Percentiles rank a stretch among this genome's conserved stretches.
Conservation (phyloP, 306 rosid genomes). For the Rosa persica region DNA sequence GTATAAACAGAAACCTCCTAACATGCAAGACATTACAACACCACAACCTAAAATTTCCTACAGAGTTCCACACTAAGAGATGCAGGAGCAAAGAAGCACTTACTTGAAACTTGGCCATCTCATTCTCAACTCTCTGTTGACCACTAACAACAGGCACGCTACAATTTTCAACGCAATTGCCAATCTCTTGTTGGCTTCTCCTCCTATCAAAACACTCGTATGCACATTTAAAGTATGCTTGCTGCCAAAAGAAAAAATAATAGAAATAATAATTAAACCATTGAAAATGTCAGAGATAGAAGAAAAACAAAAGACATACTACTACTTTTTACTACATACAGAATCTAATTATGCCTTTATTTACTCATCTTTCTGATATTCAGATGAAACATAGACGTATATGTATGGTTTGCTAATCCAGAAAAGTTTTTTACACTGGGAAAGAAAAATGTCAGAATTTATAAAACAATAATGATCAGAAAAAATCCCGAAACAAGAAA, state of each 20-base stretch:
- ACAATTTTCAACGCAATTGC: conserved; percentile 72
- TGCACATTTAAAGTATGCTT: conserved; percentile 92
- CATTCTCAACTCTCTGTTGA: conserved; percentile 77
- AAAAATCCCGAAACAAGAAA: too few relatives aligned
- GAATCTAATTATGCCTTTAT: too few relatives aligned
- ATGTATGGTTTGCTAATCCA: background rate
- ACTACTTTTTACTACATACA: too few relatives aligned
- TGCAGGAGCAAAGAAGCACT: conserved; percentile 9
- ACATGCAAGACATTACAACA: too few relatives aligned
- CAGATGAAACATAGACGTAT: too few relatives aligned
- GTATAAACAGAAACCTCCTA: background rate
- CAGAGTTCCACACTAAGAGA: background rate
- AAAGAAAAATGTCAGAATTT: too few relatives aligned
- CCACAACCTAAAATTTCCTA: background rate
- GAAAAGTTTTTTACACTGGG: background rate
- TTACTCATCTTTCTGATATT: too few relatives aligned
- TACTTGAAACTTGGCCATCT: conserved; percentile 94
- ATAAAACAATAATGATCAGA: too few relatives aligned
- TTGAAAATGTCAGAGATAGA: too few relatives aligned
- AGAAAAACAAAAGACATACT: too few relatives aligned
- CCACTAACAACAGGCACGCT: conserved; percentile 70
- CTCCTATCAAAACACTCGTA: conserved; percentile 87
- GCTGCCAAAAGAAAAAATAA: conserved; percentile 49
- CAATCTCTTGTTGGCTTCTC: conserved; percentile 71
- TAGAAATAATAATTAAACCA: background rate